These are phyloP conservation scores for Barbarea vulgaris DNA, from an alignment of 345 rosid species.

Conservation along the genomic window DNA sequence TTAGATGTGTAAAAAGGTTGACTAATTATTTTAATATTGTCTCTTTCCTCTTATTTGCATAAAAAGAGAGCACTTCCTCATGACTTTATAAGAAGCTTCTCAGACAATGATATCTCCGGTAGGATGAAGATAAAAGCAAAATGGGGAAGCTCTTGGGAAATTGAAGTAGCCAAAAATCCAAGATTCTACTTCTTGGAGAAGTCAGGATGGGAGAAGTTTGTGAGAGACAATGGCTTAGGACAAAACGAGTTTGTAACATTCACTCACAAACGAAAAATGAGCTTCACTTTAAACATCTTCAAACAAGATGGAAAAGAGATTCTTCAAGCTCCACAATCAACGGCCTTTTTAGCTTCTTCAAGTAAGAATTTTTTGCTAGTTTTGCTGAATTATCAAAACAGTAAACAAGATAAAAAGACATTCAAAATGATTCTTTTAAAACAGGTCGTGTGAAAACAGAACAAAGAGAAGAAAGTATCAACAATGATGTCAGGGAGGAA, in stretches of 20 bases:
- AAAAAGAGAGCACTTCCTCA: constrained; percentile 10
- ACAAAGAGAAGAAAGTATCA: not conserved
- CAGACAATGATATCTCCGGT: not conserved
- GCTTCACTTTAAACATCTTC: not conserved
- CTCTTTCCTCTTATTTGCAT: constrained; percentile 1
- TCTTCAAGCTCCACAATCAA: not conserved
- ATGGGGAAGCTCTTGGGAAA: constrained; percentile 8
- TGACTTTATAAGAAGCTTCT: not conserved
- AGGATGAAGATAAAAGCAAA: not conserved
- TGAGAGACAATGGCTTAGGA: not conserved
- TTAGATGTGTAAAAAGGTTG: not conserved
- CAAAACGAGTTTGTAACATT: not conserved
- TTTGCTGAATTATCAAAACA: not conserved
- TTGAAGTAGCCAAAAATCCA: not conserved
- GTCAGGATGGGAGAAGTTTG: not conserved
- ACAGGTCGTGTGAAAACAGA: not conserved
- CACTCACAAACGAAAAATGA: not conserved
- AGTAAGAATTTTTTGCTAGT: not conserved
- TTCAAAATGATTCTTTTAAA: not conserved
- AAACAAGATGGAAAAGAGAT: not conserved
- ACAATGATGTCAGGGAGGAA: not conserved
- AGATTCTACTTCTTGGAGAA: not conserved
- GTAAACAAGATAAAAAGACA: not conserved
- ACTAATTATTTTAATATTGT: not conserved
- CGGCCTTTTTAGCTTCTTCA: not conserved